Conservation (phyloP, 345 rosid genomes). For the Abelmoschus esculentus region DNA sequence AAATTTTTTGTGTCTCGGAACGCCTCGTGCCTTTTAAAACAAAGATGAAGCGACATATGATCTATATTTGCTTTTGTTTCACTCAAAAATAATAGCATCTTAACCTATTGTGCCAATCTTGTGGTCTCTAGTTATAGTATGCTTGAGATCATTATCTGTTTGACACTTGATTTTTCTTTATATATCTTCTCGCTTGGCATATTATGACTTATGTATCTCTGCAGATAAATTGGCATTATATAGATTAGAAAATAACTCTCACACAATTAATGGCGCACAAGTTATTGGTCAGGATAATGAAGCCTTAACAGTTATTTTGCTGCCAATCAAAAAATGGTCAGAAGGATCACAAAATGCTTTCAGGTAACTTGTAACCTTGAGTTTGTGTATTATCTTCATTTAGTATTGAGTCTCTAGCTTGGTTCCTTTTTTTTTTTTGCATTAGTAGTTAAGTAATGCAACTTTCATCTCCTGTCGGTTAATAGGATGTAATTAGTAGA, state of each 20-base stretch:
- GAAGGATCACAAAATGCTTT: constrained; percentile 43
- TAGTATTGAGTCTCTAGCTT: neutral
- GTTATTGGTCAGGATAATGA: constrained; percentile 65
- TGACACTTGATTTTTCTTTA: neutral
- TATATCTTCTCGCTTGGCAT: neutral
- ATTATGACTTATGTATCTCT: too few relatives aligned
- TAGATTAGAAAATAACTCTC: constrained; percentile 70
- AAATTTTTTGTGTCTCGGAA: too few relatives aligned
- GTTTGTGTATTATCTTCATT: neutral
- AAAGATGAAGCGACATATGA: neutral
- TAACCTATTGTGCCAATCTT: neutral
- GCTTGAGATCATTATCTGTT: neutral
- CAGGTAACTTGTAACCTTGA: constrained; percentile 46
- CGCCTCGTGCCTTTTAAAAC: too few relatives aligned
- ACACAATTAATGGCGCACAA: constrained; percentile 85
- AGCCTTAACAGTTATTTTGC: constrained; percentile 48
- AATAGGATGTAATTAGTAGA: too few relatives aligned
- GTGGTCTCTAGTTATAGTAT: neutral
- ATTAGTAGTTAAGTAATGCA: neutral
- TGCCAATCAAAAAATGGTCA: constrained; percentile 68
- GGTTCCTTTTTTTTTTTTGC: constrained; percentile 2
- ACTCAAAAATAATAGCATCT: neutral
- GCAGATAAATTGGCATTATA: constrained; percentile 60
- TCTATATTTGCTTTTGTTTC: neutral
- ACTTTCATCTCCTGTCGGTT: neutral